Evolutionary conservation across 495 filamentous ascomycete genomes (phyloP), one percentile per base, ranked within the genome.

Genomic region (Hypoxylon fragiforme): DNA sequence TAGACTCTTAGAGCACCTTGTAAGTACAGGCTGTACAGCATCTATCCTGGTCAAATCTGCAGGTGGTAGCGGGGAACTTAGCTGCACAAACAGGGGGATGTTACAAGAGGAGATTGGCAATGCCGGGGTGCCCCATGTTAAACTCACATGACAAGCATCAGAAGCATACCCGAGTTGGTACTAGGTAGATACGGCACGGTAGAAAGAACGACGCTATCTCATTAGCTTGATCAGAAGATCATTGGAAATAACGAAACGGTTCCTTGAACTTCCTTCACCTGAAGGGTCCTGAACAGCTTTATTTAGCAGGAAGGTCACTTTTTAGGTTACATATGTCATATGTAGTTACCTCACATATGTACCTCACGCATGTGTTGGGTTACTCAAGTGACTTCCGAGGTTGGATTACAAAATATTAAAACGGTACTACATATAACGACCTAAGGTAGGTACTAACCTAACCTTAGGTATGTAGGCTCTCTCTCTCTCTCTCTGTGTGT

Each of bases 81-180:
- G 34, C 42, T 41, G 24, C 30, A n/a, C 36, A 18, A 44, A 40
- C 58, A 62, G 56, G 58, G 58, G 46, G 16, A 36, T 42, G 58
- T 62, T 51, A 62, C 58, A 62, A 40, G 37, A 55, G 24, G 36
- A 60, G 57, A 60, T 60, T 60, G 41, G 28, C 50, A 38, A 30
- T 61, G 36, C 57, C 14, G 36, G 57, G 57, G 46, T 51, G 32
- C 18, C 35, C 57, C 51, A 61, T 61, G 57, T 46, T 50, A 54
- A 40, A 26, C 38, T 50, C 30, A n/a, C 14, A 7, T 44, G 45
- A 54, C 39, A 32, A 34, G 34, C 48, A 54, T 54, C 35, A 51
- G 28, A 35, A 45, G 45, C 45, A 37, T 30, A 44, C 21, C 20
- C 22, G 47, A 42, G 15, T 39, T 39, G 55, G 24, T 7, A 26